Evolutionary conservation across 331 rosid species (phyloP), one percentile per base, ranked within the genome.

Genomic region (Pyracantha coccinea): DNA sequence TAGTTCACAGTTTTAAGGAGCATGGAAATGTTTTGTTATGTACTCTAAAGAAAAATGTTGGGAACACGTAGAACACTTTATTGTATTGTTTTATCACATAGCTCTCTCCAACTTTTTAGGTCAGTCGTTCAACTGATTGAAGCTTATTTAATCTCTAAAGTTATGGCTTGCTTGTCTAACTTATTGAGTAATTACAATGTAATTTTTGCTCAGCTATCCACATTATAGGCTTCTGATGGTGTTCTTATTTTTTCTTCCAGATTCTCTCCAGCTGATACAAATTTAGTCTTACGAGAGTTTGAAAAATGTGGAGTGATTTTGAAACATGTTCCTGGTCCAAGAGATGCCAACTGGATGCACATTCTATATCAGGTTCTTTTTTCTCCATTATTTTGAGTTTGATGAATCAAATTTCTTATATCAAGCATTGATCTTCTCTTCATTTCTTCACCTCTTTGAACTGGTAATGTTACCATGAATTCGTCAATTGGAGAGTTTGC

Each of bases 261-360:
- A 65, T 92, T 94, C 82, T 89, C 96, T 72, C 93, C 97, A 16
- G 86, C 89, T 69, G 96, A 94, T 53, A 92, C 96, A 31, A 94
- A 92, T 71, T 76, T 86, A 78, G 96, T 94, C 27, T 84, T 94
- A 83, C 82, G 97, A 82, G 99, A 94, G 83, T 92, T 94, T 77
- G 97, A 94, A 78, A 94, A 90, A 82, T 90, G 99, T 72, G 99
- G 99, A 64, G 88, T 83, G 86, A 86, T 92, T 83, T 81, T 92
- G 89, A 94, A 87, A 78, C 99, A 94, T 73, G 86, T 94, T 88
- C 85, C 99, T 63, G 97, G 99, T 68, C 97, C 97, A 66, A 90
- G 96, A 84, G 90, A 89, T 63, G 95, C 97, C 71, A 94, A 94
- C 63, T 92, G 97, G 99, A 83, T 94, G 91, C 97, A 95, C 87